These are phyloP conservation scores for Pseudogymnoascus sp. DNA, from an alignment of 2,329 filamentous ascomycete species.

Conservation along the genomic window DNA sequence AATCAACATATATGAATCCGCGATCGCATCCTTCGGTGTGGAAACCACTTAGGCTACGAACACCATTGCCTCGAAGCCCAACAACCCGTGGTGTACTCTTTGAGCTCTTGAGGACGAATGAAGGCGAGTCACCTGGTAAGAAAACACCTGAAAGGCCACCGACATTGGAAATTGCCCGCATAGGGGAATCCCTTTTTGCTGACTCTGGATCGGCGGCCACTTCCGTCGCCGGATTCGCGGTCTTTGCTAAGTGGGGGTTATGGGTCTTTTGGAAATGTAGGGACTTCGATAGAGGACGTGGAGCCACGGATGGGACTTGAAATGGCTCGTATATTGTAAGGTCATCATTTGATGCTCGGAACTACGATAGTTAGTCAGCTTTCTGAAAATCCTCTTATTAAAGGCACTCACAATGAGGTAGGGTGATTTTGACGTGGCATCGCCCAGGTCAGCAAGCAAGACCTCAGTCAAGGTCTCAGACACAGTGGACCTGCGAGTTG, in stretches of 20 bases:
- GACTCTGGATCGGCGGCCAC: conserved; percentile 42
- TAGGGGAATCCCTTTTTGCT: conserved; percentile 32
- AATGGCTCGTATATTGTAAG: conserved; percentile 82
- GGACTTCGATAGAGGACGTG: conserved; percentile 27
- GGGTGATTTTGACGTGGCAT: conserved; percentile 59
- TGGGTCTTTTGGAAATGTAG: conserved; percentile 70
- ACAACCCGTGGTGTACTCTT: conserved; percentile 69
- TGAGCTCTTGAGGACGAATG: conserved; percentile 74
- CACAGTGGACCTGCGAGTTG: conserved; percentile 59
- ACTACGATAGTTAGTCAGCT: conserved; percentile 34
- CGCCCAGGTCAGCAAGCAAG: conserved; percentile 76
- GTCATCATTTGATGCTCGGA: conserved; percentile 73
- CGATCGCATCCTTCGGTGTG: conserved; percentile 69
- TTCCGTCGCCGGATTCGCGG: conserved; percentile 37
- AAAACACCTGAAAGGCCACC: conserved; percentile 75
- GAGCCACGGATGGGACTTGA: conserved; percentile 32
- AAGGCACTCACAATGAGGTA: conserved; percentile 65
- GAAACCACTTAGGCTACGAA: conserved; percentile 66
- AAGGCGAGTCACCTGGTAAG: conserved; percentile 69
- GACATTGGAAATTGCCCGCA: conserved; percentile 48
- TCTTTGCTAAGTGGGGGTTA: conserved; percentile 59
- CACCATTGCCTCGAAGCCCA: conserved; percentile 58
- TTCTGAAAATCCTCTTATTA: not conserved
- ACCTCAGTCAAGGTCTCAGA: conserved; percentile 73
- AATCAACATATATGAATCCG: conserved; percentile 77